phyloP scores from a whole-genome alignment of 768 basidiomycete genomes.

The Paxillus ammoniavirescens region DNA sequence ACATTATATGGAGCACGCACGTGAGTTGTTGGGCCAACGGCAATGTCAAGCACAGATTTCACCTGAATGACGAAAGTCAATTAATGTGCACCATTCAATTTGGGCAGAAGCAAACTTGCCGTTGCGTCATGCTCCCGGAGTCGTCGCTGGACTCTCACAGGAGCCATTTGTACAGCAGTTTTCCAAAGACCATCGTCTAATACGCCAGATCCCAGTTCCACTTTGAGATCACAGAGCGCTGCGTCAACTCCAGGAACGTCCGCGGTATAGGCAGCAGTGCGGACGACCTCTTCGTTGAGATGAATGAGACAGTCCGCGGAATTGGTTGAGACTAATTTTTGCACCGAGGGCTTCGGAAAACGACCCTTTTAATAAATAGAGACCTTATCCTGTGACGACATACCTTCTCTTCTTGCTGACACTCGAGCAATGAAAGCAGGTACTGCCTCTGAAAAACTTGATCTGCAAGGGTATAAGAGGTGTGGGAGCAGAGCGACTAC shows the following conservation, averaged over 20 bases:
- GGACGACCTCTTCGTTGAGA: constrained; percentile 62
- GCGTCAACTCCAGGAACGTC: constrained; percentile 45
- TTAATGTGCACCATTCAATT: neutral
- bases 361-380: constrained; percentile 59
- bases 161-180: constrained; percentile 42
- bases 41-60: constrained; percentile 57
- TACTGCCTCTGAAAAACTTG: constrained; percentile 55
- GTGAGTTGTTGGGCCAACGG: constrained; percentile 63
- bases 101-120: constrained; percentile 32
- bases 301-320: constrained; percentile 59
- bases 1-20: constrained; percentile 40
- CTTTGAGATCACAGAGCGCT: constrained; percentile 47
- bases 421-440: constrained; percentile 62
- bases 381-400: constrained; percentile 6
- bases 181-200: constrained; percentile 43
- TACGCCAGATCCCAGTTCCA: constrained; percentile 47
- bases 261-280: constrained; percentile 59
- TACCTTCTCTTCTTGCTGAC: constrained; percentile 87
- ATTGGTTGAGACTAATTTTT: constrained; percentile 35
- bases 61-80: constrained; percentile 40
- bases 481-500: neutral
- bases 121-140: constrained; percentile 47
- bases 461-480: constrained; percentile 39
- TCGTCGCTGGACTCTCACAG: constrained; percentile 43
- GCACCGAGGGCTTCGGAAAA: constrained; percentile 14